Evolutionary conservation across 2,329 filamentous ascomycete genomes (phyloP).

Genomic region (Monosporascus sp.): DNA sequence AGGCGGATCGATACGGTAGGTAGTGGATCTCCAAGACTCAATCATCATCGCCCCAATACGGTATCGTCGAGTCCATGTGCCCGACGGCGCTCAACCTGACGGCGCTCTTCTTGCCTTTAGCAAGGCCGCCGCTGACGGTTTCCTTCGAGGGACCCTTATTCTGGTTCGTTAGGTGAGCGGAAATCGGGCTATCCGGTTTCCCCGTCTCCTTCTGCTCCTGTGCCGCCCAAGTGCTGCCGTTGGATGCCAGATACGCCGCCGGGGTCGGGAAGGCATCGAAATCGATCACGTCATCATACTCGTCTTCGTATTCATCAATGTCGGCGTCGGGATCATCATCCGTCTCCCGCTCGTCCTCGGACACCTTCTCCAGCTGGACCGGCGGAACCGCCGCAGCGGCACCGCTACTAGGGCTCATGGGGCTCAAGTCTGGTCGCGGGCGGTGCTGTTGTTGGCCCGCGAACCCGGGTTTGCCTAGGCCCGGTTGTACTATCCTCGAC

Average conservation of each 20-base stretch:
- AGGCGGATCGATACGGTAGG: not conserved
- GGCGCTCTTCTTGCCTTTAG: constrained; percentile 29
- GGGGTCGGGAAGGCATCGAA: constrained; percentile 14
- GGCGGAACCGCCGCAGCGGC: constrained; percentile 2
- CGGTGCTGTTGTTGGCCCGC: not conserved
- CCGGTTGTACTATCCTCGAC: too few relatives aligned
- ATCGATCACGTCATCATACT: constrained; percentile 14
- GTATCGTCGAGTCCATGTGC: constrained; percentile 22
- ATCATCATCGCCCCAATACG: constrained; percentile 39
- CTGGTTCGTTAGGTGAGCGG: constrained; percentile 8
- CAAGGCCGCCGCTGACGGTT: constrained; percentile 16
- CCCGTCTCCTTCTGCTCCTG: constrained; percentile 20
- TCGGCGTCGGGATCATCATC: not conserved
- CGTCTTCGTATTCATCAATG: constrained; percentile 9
- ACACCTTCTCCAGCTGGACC: constrained; percentile 4
- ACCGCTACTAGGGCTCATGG: constrained; percentile 9
- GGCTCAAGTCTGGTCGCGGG: constrained; percentile 14
- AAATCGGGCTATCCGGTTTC: constrained; percentile 32
- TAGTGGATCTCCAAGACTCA: too few relatives aligned
- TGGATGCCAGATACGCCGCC: constrained; percentile 3
- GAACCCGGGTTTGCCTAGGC: too few relatives aligned
- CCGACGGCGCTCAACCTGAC: constrained; percentile 38
- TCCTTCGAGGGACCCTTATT: constrained; percentile 2
- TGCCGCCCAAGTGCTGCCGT: constrained; percentile 2
- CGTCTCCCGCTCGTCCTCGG: constrained; percentile 2